Evolutionary conservation across 192 early-diverging fungal genomes (phyloP), one percentile per base, ranked within the genome.

Genomic region (Coemansia javaensis): DNA sequence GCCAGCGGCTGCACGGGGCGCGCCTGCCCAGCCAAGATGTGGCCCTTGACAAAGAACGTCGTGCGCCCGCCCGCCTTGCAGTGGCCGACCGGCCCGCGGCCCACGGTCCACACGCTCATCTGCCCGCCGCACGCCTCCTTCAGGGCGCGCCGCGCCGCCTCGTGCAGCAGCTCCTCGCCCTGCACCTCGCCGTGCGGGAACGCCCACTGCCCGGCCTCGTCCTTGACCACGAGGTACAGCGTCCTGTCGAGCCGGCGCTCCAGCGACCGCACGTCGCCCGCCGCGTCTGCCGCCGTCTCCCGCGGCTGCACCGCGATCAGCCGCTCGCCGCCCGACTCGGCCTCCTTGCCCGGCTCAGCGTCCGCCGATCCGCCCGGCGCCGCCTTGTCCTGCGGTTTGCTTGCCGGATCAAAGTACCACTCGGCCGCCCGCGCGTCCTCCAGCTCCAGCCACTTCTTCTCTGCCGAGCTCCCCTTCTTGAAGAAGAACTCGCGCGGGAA

Each of bases 101-200:
- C 90, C 9, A 94, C 92, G 36, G 87, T 79, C 90, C 90, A 94
- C 14, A 82, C 75, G 51, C 89, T 86, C 83, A 92, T 84, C 39
- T 79, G 64, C 25, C 54, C 59, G 39, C 90, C 92, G 62, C 87
- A 89, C 32, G 73, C 71, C 27, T 85, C 84, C 31, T 66, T 64
- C 44, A 94, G 59, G 41, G 79, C 78, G 53, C 89, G 82, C 45
- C 75, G 69, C 28, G 91, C 89, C 36, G 87, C 89, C 81, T 90
- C 63, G 13, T 55, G 44, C n/a, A 93, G 66, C 39, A 82, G 71
- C 77, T 93, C 91, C 11, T 67, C 61, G 22, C 58, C 65, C 44
- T 79, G 68, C 3, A 91, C 73, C 3, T 56, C 59, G 17, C 84
- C 82, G 50, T 83, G 80, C 21, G 88, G 88, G 43, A 93, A 82